Percentiles rank a stretch among this genome's conserved stretches.
These are phyloP conservation scores for Byssochlamys sp. DNA, from an alignment of 2,329 filamentous ascomycete genomes.

Conservation along the genomic window DNA sequence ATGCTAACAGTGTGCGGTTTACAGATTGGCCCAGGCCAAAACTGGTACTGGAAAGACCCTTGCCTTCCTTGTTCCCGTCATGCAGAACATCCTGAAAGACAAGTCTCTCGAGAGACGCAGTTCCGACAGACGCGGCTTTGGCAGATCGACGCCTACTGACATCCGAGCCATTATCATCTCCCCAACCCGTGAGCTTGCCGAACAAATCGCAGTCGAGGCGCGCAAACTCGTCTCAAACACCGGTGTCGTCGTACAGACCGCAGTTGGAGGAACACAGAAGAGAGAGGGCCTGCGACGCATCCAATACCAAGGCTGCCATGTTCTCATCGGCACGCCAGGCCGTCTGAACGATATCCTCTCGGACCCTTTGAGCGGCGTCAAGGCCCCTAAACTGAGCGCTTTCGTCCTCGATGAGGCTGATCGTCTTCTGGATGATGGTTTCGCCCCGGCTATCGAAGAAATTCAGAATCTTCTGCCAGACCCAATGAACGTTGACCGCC, in stretches of 20 bases:
- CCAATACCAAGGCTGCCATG: constrained; percentile 67
- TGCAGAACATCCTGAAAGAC: constrained; percentile 68
- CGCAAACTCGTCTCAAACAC: constrained; percentile 56
- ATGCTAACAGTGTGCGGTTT: constrained; percentile 13
- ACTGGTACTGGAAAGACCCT: constrained; percentile 96
- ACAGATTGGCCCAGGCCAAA: constrained; percentile 80
- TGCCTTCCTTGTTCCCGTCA: constrained; percentile 76
- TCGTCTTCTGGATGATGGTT: constrained; percentile 58
- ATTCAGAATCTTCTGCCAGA: constrained; percentile 57
- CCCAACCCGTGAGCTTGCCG: constrained; percentile 54
- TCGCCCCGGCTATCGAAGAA: constrained; percentile 54
- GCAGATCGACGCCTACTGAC: constrained; percentile 30
- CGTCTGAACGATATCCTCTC: constrained; percentile 71
- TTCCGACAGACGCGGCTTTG: constrained; percentile 17
- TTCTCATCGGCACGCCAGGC: constrained; percentile 84
- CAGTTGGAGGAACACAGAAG: constrained; percentile 90
- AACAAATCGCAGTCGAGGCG: constrained; percentile 63
- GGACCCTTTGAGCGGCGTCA: constrained; percentile 54
- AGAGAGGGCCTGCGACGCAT: constrained; percentile 56
- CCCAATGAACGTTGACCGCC: constrained; percentile 55
- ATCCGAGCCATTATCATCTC: constrained; percentile 54
- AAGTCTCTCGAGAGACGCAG: constrained; percentile 43
- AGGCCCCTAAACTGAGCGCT: constrained; percentile 51
- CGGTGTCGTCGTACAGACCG: constrained; percentile 59
- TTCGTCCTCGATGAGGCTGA: constrained; percentile 60